Evolutionary conservation across 108 stramenopile species (phyloP), one percentile per base, ranked within the genome.

Genomic region (Cylindrotheca closterium): DNA sequence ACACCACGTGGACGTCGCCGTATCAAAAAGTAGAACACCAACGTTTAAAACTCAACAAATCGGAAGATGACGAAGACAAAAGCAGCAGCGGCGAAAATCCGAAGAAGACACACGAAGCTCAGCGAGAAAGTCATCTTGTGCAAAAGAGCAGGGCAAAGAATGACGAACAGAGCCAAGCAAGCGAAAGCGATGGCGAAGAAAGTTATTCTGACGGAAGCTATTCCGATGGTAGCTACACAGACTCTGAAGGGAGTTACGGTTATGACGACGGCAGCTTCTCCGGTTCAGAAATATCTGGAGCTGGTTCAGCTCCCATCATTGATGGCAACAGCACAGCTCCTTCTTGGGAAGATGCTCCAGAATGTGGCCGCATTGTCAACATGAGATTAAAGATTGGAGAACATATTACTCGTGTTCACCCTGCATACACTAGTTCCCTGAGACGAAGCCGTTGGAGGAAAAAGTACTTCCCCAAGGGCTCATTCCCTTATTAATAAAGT

Each of bases 361-460:
- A 87, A 63, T 88, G 87, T 57, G 89, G 89, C 18, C 60, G 71
- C 23, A 24, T 91, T 31, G 65, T 70, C 55, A 84, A 86, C 49
- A 79, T 85, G 23, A 77, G 77, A 54, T 58, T 74, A 21, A 81
- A 82, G 65, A 75, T 80, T 29, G 91, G 91, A 15, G 91, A 92
- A 66, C 74, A 81, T 5, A 58, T 92, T 0, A 87, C 80, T 33
- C 79, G 74, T 30, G 72, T 92, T 18, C 86, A 85, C 51, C 72
- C 72, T 23, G 77, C 89, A 15, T 77, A 75, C 50, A 82, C 83
- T 23, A 92, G 91, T 55, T 86, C 79, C 30, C 64, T 92, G 55
- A 55, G 86, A 54, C 53, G 73, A 52, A 92, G 91, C 61, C 73
- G 86, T 46, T 92, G 91, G 91, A 72, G 86, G 53, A 89, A 89